phyloP scores from a whole-genome alignment of 2,329 filamentous ascomycete species.

The Parascedosporium putredinis region DNA sequence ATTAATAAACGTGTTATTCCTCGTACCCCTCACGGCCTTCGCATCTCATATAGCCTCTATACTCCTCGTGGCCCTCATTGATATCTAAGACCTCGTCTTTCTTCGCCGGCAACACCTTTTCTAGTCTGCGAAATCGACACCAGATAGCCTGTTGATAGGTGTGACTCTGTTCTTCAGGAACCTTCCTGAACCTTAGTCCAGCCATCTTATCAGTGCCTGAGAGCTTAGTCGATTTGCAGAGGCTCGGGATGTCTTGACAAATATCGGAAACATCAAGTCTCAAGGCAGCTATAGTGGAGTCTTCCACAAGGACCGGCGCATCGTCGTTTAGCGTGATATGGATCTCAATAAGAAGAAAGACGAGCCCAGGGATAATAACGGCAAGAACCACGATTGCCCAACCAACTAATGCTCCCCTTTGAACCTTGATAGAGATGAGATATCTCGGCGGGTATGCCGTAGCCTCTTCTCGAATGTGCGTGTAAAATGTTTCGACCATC shows the following conservation, averaged over 20 bases:
- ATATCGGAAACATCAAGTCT: background rate
- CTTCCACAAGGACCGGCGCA: background rate
- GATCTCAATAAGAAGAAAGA: background rate
- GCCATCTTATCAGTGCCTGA: background rate
- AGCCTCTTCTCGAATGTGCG: background rate
- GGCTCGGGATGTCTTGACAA: background rate
- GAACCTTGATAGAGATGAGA: background rate
- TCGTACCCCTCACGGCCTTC: no score
- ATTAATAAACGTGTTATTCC: no score
- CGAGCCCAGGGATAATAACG: background rate
- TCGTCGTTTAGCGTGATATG: background rate
- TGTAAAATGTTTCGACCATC: background rate
- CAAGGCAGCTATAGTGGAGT: background rate
- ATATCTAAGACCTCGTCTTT: no score
- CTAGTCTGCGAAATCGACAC: background rate
- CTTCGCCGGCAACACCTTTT: background rate
- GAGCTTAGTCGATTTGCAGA: background rate
- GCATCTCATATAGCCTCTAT: no score
- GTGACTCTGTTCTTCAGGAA: background rate
- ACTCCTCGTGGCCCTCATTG: no score
- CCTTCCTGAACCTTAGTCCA: background rate
- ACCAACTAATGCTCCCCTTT: background rate
- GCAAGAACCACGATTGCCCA: background rate
- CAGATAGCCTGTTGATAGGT: background rate
- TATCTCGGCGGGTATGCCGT: background rate